Percentiles rank a stretch among this genome's conserved stretches.
Conservation (phyloP, 164 flowering plant species). For the Macadamia tetraphylla region DNA sequence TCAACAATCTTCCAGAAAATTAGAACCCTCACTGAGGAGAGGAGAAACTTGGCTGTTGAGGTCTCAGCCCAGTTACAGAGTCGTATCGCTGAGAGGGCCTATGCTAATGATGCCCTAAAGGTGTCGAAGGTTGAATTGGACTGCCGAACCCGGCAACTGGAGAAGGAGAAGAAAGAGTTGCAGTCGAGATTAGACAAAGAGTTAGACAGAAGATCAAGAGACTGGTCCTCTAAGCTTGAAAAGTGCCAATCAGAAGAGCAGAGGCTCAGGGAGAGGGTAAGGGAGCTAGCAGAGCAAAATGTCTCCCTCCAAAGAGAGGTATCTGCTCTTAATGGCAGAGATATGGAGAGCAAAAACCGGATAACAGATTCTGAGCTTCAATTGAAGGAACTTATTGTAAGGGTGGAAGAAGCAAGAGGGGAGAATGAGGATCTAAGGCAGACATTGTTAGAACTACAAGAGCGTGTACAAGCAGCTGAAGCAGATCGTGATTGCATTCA, state of each 20-base stretch:
- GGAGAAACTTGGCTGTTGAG: conserved; percentile 59
- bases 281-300: conserved; percentile 95
- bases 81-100: conserved; percentile 53
- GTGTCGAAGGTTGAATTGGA: conserved; percentile 42
- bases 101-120: conserved; percentile 47
- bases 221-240: conserved; percentile 86
- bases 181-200: conserved; percentile 71
- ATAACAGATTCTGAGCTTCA: conserved; percentile 40
- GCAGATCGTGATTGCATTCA: conserved; percentile 47
- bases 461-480: conserved; percentile 36
- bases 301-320: conserved; percentile 89
- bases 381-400: conserved; percentile 39
- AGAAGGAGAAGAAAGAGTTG: conserved; percentile 74
- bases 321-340: conserved; percentile 52
- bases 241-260: conserved; percentile 76
- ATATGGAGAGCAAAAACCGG: conserved; percentile 40
- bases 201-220: conserved; percentile 80
- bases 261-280: conserved; percentile 83
- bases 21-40: conserved; percentile 48
- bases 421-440: conserved; percentile 46
- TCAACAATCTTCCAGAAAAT: conserved; percentile 44
- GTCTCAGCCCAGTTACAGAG: conserved; percentile 49
- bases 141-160: conserved; percentile 42
- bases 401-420: conserved; percentile 31
- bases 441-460: conserved; percentile 40